phyloP scores from a whole-genome alignment of 345 rosid genomes.

The Citrus sinensis region DNA sequence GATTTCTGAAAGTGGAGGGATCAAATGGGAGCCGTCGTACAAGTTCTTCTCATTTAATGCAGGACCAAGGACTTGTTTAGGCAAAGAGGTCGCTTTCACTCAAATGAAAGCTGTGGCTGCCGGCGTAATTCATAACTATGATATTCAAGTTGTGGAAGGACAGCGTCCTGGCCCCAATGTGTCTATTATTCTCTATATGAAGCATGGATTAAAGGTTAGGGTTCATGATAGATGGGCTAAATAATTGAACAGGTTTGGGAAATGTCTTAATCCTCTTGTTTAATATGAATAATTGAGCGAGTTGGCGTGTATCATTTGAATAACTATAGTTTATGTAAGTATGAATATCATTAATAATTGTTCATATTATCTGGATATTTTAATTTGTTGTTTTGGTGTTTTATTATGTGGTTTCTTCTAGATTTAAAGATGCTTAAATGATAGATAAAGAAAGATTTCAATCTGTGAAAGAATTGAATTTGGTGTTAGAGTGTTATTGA shows the following conservation, averaged over 20 bases:
- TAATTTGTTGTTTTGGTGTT: too few relatives aligned
- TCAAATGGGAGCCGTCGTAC: slow-evolving; percentile 10
- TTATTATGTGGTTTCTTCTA: too few relatives aligned
- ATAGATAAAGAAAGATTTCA: too few relatives aligned
- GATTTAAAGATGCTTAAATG: too few relatives aligned
- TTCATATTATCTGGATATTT: too few relatives aligned
- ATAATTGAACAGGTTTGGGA: neutral
- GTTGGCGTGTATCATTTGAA: neutral
- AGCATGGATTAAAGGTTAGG: slow-evolving; percentile 3
- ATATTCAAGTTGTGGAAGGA: neutral
- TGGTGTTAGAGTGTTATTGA: too few relatives aligned
- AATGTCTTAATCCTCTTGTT: too few relatives aligned
- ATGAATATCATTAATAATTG: too few relatives aligned
- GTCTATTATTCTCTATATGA: neutral
- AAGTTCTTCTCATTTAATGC: slow-evolving; percentile 9
- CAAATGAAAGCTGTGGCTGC: slow-evolving; percentile 6
- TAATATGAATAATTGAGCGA: neutral
- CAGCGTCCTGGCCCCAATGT: neutral
- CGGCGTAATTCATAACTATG: neutral
- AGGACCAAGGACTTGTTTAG: slow-evolving; percentile 8
- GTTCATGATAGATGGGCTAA: neutral
- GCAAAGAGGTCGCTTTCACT: slow-evolving; percentile 5
- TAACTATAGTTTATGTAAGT: too few relatives aligned
- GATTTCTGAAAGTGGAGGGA: slow-evolving; percentile 26
- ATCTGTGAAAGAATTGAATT: too few relatives aligned